Percentiles rank a stretch among this genome's conserved stretches.
Conservation (phyloP, 1,139 yeast species). For the Lizanozyma gosingica region DNA sequence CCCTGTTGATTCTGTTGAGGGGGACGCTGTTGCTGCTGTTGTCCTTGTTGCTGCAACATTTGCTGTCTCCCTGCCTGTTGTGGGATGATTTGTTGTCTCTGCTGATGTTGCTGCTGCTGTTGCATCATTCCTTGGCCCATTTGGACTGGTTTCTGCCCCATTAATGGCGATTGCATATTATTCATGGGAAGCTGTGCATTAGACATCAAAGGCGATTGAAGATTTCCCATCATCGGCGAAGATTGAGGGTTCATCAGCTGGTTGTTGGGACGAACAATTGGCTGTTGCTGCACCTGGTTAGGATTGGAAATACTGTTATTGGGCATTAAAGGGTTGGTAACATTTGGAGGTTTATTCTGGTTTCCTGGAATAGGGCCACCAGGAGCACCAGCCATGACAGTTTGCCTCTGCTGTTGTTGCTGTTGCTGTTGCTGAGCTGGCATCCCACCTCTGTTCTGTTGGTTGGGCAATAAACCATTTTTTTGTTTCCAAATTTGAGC, state of each 20-base stretch:
- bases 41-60: conserved; percentile 5
- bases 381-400: background rate
- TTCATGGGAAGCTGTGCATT: background rate
- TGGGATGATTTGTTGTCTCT: background rate
- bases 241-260: background rate
- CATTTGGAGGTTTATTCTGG: background rate
- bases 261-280: background rate
- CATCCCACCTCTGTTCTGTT: background rate
- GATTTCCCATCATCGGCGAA: background rate
- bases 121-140: conserved; percentile 1
- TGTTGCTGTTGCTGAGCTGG: conserved; percentile 7
- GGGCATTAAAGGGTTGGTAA: background rate
- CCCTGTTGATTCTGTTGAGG: conserved; percentile 4
- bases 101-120: background rate
- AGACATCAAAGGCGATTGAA: background rate
- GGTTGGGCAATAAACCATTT: conserved; percentile 10
- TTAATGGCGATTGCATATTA: background rate
- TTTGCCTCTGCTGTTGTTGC: conserved; percentile 1
- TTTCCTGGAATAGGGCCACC: background rate
- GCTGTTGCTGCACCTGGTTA: conserved; percentile 2
- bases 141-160: background rate
- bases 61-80: background rate
- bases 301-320: background rate
- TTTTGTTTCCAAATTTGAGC: conserved; percentile 33
- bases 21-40: conserved; percentile 5